Base-by-base conservation (phyloP, 75 land plant genomes). In the Selaginella moellendorffii region DNA sequence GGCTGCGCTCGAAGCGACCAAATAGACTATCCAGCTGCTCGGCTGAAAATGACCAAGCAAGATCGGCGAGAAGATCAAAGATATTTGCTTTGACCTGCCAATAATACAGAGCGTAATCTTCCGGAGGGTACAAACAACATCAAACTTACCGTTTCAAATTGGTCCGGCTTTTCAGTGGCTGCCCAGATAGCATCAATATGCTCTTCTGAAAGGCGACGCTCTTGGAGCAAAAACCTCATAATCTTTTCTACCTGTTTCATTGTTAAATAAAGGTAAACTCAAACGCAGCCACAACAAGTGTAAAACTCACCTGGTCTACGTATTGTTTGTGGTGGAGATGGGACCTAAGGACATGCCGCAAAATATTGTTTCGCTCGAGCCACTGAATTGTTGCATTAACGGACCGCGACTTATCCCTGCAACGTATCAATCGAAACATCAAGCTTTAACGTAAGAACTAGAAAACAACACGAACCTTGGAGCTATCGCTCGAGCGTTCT, bases 281-380 rank as follows among this genome's bases (percentile, higher is more conserved):
- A n/a, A n/a, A n/a, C n/a, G n/a, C n/a, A n/a, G n/a, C n/a, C n/a
- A n/a, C n/a, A n/a, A n/a, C n/a, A n/a, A n/a, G n/a, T n/a, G n/a
- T n/a, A n/a, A n/a, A n/a, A n/a, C n/a, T n/a, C 26, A 56, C 73
- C 73, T 71, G 73, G 69, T 71, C 73, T 29, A 71, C 73, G 54
- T 71, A 71, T 51, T 71, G 73, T 54, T 71, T 71, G 65, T 71
- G 73, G 70, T 71, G 73, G 12, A 71, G 69, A 71, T 71, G 70
- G 21, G 73, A 71, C 2, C 73, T 30, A n/a, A 71, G 46, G 22
- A 58, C 70, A 54, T 59, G 69, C n/a, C 51, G 30, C n/a, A 71
- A 26, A 30, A 71, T 71, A 26, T 71, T 56, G 10, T 61, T 71
- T 30, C 25, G 64, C 58, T 71, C 72, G n/a, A 69, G 30, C 71